Base-by-base conservation (phyloP, 345 rosid genomes). In the Camelina neglecta region DNA sequence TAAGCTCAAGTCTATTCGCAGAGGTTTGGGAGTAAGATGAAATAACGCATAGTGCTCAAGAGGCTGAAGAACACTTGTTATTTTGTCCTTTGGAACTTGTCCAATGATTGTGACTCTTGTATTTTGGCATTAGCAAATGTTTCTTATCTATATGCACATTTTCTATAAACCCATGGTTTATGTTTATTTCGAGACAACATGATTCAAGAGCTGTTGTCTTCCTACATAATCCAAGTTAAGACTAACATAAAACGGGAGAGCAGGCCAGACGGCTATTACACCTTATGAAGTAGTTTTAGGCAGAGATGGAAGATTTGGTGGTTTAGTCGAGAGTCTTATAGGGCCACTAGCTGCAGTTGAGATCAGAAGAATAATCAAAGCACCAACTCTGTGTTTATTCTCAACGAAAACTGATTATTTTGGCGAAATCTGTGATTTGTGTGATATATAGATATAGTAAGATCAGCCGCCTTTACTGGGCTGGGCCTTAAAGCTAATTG, bases 121-220 rank as follows among this genome's bases (percentile, higher is more conserved):
- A 36, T 29, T 62, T 21, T 21, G 29, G 74, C 15, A 23, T n/a
- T 60, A 41, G 62, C 53, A 51, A 49, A 68, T 75, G 74, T 48
- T 75, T 3, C 21, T 35, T 56, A 23, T 16, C 59, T 65, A 2
- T 45, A 8, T 38, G 33, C 44, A 24, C 16, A 7, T 50, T 29
- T 48, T 39, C 15, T 59, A 26, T 75, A 45, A 55, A 57, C 70
- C 59, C 50, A 47, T 57, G 50, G 29, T 63, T 63, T 24, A 41
- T 74, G 57, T 65, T 65, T 65, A 33, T 31, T 44, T 73, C 13
- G 39, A 36, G 48, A 31, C 12, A 15, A 10, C 45, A 20, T 53
- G 23, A 36, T 60, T 41, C 18, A 18, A 21, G 13, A 71, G 16
- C 16, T 16, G 16, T 69, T 20, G 71, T 29, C 47, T 41, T 73